Conservation (phyloP, 306 rosid genomes). For the Aeschynomene evenia region DNA sequence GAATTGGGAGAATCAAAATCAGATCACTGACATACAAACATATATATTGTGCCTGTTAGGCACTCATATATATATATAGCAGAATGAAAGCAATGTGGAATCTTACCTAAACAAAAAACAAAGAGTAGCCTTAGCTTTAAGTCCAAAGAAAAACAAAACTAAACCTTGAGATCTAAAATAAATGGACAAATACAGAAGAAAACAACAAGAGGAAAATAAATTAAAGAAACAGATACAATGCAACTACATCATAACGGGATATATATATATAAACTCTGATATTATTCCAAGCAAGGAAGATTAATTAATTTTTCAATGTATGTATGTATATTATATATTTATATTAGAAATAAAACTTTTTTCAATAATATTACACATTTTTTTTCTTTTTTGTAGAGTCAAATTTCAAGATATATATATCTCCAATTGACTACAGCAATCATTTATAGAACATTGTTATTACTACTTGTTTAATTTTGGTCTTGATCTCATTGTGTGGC, state of each 20-base stretch:
- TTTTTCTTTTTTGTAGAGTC: too few relatives aligned
- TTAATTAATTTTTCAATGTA: not conserved
- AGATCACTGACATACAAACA: conserved; percentile 22
- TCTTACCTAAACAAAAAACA: conserved; percentile 32
- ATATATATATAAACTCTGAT: conserved; percentile 27
- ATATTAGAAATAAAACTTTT: not conserved
- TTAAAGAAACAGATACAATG: not conserved
- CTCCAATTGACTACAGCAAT: too few relatives aligned
- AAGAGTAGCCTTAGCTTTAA: conserved; percentile 7
- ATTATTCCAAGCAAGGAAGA: conserved; percentile 19
- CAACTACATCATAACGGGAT: conserved; percentile 18
- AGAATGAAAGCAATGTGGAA: conserved; percentile 40
- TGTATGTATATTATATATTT: not conserved
- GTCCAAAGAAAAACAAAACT: conserved; percentile 21
- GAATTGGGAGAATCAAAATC: conserved; percentile 41
- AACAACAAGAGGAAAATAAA: conserved; percentile 22
- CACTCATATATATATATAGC: conserved; percentile 30
- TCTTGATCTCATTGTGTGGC: not conserved
- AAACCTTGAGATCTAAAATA: conserved; percentile 26
- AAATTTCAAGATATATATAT: too few relatives aligned
- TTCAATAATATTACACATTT: not conserved
- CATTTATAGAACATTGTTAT: too few relatives aligned
- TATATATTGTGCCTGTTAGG: conserved; percentile 20
- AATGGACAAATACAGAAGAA: conserved; percentile 33
- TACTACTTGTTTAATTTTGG: not conserved